These are phyloP conservation scores for Nothopassalora personata DNA, from an alignment of 2,329 filamentous ascomycete genomes.

Conservation along the genomic window DNA sequence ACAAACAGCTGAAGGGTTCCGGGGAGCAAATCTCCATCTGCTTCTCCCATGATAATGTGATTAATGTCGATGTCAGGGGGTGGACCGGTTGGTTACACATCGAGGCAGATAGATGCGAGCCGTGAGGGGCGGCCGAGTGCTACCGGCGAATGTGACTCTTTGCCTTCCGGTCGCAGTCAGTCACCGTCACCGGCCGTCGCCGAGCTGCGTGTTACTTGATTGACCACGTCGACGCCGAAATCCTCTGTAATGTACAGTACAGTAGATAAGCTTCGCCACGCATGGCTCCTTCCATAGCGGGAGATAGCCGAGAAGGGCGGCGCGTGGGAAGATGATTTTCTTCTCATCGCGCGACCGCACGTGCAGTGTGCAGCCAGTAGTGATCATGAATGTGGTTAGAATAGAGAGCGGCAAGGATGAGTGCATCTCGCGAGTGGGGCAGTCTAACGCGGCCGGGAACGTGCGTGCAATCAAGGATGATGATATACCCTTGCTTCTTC, in stretches of 20 bases:
- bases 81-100: background rate
- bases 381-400: background rate
- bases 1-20: conserved; percentile 22
- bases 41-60: conserved; percentile 16
- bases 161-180: background rate
- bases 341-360: background rate
- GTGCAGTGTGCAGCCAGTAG: background rate
- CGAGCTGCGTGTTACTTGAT: conserved; percentile 13
- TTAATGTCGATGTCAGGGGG: background rate
- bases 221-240: conserved; percentile 5
- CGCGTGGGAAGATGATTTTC: background rate
- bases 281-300: background rate
- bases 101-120: background rate
- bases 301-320: background rate
- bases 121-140: background rate
- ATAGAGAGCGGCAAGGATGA: background rate
- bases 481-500: too few species aligned
- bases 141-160: background rate
- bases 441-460: background rate
- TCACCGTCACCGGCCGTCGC: conserved; percentile 2
- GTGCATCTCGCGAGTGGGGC: background rate
- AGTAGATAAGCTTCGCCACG: background rate
- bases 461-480: background rate
- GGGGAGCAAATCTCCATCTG: conserved; percentile 14
- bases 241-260: too few species aligned